phyloP scores from a whole-genome alignment of 2,329 filamentous ascomycete genomes.

The Epicoccum sorghinum region DNA sequence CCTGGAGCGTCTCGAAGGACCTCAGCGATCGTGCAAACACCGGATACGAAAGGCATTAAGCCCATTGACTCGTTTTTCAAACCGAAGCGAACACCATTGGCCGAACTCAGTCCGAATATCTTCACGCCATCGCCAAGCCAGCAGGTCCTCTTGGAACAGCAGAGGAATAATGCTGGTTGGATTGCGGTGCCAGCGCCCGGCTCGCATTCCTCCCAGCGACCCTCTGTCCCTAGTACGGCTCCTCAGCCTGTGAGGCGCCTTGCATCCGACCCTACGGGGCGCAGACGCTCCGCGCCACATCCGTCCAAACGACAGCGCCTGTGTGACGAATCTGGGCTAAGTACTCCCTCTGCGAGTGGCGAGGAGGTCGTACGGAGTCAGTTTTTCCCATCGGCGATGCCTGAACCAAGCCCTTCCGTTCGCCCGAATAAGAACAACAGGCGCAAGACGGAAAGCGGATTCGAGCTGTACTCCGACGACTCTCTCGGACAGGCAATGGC shows the following conservation, averaged over 20 bases:
- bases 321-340: slow-evolving; percentile 49
- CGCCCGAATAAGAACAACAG: slow-evolving; percentile 41
- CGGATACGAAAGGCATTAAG: slow-evolving; percentile 64
- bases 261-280: slow-evolving; percentile 42
- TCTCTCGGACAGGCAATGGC: slow-evolving; percentile 53
- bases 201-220: slow-evolving; percentile 37
- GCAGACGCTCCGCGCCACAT: slow-evolving; percentile 52
- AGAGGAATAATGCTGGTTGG: slow-evolving; percentile 60
- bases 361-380: slow-evolving; percentile 49
- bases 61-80: slow-evolving; percentile 71
- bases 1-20: slow-evolving; percentile 46
- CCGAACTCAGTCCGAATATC: slow-evolving; percentile 70
- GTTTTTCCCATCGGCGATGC: slow-evolving; percentile 49
- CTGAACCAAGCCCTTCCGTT: slow-evolving; percentile 51
- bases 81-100: slow-evolving; percentile 66
- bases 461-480: slow-evolving; percentile 57
- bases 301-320: slow-evolving; percentile 53
- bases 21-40: slow-evolving; percentile 42
- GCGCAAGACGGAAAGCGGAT: slow-evolving; percentile 45
- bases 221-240: slow-evolving; percentile 43
- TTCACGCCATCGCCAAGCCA: slow-evolving; percentile 72
- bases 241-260: slow-evolving; percentile 51
- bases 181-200: slow-evolving; percentile 57
- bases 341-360: slow-evolving; percentile 34
- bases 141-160: slow-evolving; percentile 62